Conservation (phyloP, 805 yeast genomes). For the Candida wancherniae region DNA sequence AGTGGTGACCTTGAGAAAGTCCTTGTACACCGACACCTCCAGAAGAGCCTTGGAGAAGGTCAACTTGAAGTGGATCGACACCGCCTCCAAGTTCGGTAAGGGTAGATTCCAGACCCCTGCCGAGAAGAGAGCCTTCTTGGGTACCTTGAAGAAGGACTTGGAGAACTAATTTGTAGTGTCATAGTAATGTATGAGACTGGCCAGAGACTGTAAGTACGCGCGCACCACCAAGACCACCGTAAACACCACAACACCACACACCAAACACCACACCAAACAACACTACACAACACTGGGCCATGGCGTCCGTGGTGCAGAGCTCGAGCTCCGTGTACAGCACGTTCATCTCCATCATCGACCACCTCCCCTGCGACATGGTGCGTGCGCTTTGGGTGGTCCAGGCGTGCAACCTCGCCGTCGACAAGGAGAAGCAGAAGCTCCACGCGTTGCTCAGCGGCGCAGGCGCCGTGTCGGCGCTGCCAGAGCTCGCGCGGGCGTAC, state of each 20-base stretch:
- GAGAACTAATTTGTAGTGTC: constrained; percentile 27
- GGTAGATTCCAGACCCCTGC: constrained; percentile 99
- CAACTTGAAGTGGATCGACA: constrained; percentile 98
- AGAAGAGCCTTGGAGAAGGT: constrained; percentile 97
- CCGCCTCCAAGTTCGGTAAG: constrained; percentile 99
- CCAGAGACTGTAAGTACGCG: no score
- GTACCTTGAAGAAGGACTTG: constrained; percentile 98
- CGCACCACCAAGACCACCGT: no score
- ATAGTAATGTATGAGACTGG: constrained; percentile 12
- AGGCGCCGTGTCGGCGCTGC: no score
- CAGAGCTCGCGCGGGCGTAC: constrained; percentile 3
- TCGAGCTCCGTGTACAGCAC: constrained; percentile 31
- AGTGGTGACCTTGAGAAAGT: constrained; percentile 97
- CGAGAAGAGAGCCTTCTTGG: constrained; percentile 99
- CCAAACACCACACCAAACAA: neutral
- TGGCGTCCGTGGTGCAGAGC: constrained; percentile 18
- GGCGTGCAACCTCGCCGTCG: constrained; percentile 27
- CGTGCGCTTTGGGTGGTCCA: constrained; percentile 42
- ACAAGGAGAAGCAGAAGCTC: constrained; percentile 19
- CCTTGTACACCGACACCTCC: constrained; percentile 94
- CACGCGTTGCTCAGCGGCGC: constrained; percentile 14
- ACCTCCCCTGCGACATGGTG: constrained; percentile 39
- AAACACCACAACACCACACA: neutral
- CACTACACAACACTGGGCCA: constrained; percentile 1
- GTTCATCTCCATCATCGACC: constrained; percentile 40